A percentile compares a stretch with the other conserved stretches of the same genome.
These are phyloP conservation scores for Camelina laxa DNA, from an alignment of 345 rosid species.

Conservation along the genomic window DNA sequence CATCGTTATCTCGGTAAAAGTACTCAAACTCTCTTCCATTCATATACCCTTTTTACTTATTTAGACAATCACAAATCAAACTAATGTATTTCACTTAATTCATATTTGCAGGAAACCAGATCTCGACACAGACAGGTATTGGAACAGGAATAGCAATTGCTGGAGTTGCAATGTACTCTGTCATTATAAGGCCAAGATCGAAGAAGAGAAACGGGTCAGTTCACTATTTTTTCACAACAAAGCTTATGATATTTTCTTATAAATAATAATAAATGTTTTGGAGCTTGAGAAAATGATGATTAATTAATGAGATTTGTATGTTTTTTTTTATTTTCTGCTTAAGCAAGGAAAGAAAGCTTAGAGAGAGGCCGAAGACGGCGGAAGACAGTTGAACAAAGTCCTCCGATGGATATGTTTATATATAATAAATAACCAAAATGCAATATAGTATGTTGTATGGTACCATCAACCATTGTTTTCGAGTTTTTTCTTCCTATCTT, in stretches of 20 bases:
- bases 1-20: conserved; percentile 70
- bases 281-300: conserved; percentile 18
- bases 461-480: conserved; percentile 39
- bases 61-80: background rate
- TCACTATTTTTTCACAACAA: background rate
- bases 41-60: background rate
- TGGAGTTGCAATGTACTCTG: conserved; percentile 85
- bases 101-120: conserved; percentile 73
- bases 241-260: background rate
- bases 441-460: conserved; percentile 44
- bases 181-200: conserved; percentile 89
- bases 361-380: conserved; percentile 15
- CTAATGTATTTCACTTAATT: background rate
- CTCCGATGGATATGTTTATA: conserved; percentile 25
- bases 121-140: conserved; percentile 87
- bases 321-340: background rate
- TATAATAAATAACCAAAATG: conserved; percentile 43
- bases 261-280: background rate
- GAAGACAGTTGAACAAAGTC: conserved; percentile 35
- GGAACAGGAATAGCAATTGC: conserved; percentile 88
- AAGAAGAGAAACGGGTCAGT: conserved; percentile 90
- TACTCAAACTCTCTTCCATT: background rate
- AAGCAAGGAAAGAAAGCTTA: conserved; percentile 44
- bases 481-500: conserved; percentile 21
- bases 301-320: conserved; percentile 2